Base-by-base conservation (phyloP, 805 yeast species). In the Candida chilensis region DNA sequence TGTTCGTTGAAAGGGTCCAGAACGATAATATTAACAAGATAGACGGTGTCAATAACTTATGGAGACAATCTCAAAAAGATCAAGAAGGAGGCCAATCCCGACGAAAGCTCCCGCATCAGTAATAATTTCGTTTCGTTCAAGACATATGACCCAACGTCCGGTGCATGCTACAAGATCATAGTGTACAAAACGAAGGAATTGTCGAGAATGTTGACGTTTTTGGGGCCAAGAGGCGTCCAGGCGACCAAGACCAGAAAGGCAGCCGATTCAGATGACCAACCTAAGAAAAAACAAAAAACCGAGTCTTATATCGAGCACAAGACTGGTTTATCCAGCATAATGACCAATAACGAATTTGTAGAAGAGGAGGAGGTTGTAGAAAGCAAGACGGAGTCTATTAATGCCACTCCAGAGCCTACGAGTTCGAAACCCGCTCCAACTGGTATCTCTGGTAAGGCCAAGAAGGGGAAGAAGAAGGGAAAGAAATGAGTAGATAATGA, bases 141-240 rank as follows among this genome's bases (percentile, higher is more conserved):
- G 47, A 66, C 81, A 0, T 77, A 54, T 41, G 86, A 84, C 46
- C 69, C 87, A 3, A 64, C 57, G 12, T 59, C 74, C 12, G 88
- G 88, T 5, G 63, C 75, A 24, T 66, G 77, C 36, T 68, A 77
- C 50, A 67, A 64, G 36, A 73, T 64, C 47, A 63, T 60, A 35
- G 75, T 90, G 1, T 57, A 59, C 37, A 78, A 78, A 39, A 54
- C 67, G 28, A 84, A 85, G 48, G 94, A 86, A 50, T 68, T 87
- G 27, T 74, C 84, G 16, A 68, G 88, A 40, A 47, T 86, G 15
- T 56, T 83, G 48, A 71, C 83, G 29, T 80, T 83, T 5, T 46
- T 86, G 28, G 94, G 94, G 0, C 87, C 87, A 4, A 58, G 65
- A 32, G 78, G 78, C 4, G 79, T 77, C 30, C 57, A 57, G 27